A percentile compares a stretch with the other conserved stretches of the same genome.
phyloP scores from a whole-genome alignment of 2,329 filamentous ascomycete species.

The Tolypocladium endophyticum region DNA sequence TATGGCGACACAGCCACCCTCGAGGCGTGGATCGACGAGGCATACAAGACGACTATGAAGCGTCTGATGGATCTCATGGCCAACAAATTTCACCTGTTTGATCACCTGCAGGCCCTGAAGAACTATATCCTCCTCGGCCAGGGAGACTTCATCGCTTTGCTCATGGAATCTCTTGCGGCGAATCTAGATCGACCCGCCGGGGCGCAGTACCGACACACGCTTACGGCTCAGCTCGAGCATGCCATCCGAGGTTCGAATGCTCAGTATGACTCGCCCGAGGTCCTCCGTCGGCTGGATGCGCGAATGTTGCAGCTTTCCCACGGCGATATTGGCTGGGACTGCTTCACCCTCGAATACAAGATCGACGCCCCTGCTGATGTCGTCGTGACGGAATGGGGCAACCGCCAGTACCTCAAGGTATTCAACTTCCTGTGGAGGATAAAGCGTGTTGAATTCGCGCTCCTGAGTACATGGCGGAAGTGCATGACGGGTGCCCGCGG shows the following conservation, averaged over 20 bases:
- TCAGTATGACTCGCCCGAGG: constrained; percentile 87
- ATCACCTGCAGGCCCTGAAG: constrained; percentile 84
- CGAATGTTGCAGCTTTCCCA: constrained; percentile 95
- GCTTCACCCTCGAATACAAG: constrained; percentile 97
- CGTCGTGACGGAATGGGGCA: constrained; percentile 91
- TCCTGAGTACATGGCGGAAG: constrained; percentile 83
- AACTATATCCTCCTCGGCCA: constrained; percentile 91
- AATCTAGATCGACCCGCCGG: constrained; percentile 95
- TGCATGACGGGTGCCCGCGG: constrained; percentile 92
- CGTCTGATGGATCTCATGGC: constrained; percentile 89
- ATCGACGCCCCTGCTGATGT: constrained; percentile 95
- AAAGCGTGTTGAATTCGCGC: constrained; percentile 91
- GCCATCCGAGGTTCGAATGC: constrained; percentile 95
- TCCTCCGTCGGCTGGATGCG: constrained; percentile 85
- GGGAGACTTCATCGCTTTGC: constrained; percentile 89
- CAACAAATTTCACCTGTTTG: constrained; percentile 87
- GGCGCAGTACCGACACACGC: constrained; percentile 88
- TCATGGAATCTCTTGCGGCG: constrained; percentile 91
- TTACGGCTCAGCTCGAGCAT: constrained; percentile 96
- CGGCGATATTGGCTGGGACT: constrained; percentile 97
- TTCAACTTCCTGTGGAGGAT: constrained; percentile 99
- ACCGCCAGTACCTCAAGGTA: constrained; percentile 93
- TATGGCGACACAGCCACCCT: constrained; percentile 91
- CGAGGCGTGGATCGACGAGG: constrained; percentile 88
- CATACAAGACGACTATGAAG: constrained; percentile 97